These are phyloP conservation scores for Starmera amethionina DNA, from an alignment of 805 yeast species.

Conservation along the genomic window DNA sequence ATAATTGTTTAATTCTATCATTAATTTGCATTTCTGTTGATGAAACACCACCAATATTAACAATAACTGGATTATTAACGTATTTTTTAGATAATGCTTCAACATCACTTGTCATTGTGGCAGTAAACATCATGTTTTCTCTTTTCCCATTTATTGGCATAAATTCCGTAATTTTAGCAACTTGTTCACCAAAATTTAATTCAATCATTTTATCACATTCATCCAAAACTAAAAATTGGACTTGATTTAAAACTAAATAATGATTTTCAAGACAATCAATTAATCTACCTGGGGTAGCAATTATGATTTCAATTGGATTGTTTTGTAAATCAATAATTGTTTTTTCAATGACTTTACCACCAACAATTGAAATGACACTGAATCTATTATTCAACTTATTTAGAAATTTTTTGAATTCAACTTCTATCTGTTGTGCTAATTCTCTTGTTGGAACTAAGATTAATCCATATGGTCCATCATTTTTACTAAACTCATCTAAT, in stretches of 20 bases:
- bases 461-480: slow-evolving; percentile 64
- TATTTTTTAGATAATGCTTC: slow-evolving; percentile 58
- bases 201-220: slow-evolving; percentile 97
- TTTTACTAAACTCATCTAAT: slow-evolving; percentile 33
- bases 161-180: slow-evolving; percentile 45
- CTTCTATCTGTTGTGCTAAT: slow-evolving; percentile 77
- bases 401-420: slow-evolving; percentile 49
- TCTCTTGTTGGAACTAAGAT: slow-evolving; percentile 91
- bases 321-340: slow-evolving; percentile 48
- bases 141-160: slow-evolving; percentile 37
- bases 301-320: slow-evolving; percentile 63
- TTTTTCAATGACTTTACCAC: slow-evolving; percentile 81
- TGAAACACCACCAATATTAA: slow-evolving; percentile 55
- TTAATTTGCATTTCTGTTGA: slow-evolving; percentile 16
- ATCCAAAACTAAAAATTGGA: slow-evolving; percentile 70
- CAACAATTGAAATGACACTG: slow-evolving; percentile 62
- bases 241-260: slow-evolving; percentile 46
- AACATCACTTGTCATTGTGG: slow-evolving; percentile 76
- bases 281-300: slow-evolving; percentile 92
- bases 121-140: slow-evolving; percentile 87
- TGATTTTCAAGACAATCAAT: slow-evolving; percentile 70
- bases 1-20: slow-evolving; percentile 61
- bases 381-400: slow-evolving; percentile 24
- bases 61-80: slow-evolving; percentile 48
- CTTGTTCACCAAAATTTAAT: slow-evolving; percentile 83